Percentiles rank a stretch among this genome's conserved stretches.
phyloP scores from a whole-genome alignment of 2,329 filamentous ascomycete genomes.

The Pseudofabraea citricarpa region DNA sequence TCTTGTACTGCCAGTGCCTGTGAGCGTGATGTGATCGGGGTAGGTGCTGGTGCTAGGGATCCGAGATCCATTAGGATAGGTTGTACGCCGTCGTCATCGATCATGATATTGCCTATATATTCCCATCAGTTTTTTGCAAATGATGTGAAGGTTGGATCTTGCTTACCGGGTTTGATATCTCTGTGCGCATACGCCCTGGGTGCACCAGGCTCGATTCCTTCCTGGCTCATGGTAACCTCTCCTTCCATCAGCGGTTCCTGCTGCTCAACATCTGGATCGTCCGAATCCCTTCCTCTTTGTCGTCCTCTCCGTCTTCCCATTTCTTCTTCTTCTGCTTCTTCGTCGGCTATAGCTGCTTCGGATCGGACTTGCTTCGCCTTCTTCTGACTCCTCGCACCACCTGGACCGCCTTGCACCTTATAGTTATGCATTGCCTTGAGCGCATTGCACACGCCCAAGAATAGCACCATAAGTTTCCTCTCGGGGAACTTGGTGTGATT shows the following conservation, averaged over 20 bases:
- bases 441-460: conserved; percentile 86
- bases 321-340: conserved; percentile 33
- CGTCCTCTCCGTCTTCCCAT: conserved; percentile 34
- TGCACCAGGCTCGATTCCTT: conserved; percentile 63
- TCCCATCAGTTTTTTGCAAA: too few relatives aligned
- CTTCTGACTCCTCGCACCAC: conserved; percentile 41
- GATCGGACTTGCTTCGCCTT: conserved; percentile 37
- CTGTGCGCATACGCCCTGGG: conserved; percentile 84
- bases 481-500: conserved; percentile 92
- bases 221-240: conserved; percentile 63
- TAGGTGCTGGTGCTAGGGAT: conserved; percentile 81
- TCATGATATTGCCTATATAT: conserved; percentile 87
- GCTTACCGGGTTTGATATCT: conserved; percentile 90
- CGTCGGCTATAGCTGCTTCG: conserved; percentile 32
- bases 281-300: conserved; percentile 33
- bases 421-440: conserved; percentile 91
- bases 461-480: conserved; percentile 79
- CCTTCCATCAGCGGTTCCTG: conserved; percentile 79
- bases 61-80: conserved; percentile 98
- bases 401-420: conserved; percentile 56
- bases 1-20: conserved; percentile 91
- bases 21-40: conserved; percentile 83
- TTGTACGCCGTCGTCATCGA: conserved; percentile 79
- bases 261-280: conserved; percentile 67
- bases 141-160: not conserved